Percentiles rank a stretch among this genome's conserved stretches.
These are phyloP conservation scores for Iberis pinnata DNA, from an alignment of 345 rosid species.

Conservation along the genomic window DNA sequence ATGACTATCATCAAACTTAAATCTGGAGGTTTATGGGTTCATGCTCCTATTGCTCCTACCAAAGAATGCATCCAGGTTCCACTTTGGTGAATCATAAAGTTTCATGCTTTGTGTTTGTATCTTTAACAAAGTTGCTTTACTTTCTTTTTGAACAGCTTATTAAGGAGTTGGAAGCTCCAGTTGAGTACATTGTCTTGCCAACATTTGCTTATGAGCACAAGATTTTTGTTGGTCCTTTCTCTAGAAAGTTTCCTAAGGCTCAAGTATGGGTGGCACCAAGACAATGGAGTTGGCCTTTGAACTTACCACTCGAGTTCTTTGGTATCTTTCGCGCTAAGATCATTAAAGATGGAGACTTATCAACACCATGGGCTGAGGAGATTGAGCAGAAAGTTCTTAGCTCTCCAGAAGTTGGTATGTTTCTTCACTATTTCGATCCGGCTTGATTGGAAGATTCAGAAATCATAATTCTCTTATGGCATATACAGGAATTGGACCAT, in stretches of 20 bases:
- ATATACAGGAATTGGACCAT: conserved; percentile 77
- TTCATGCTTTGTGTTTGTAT: conserved; percentile 5
- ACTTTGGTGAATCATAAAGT: conserved; percentile 2
- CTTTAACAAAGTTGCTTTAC: no score
- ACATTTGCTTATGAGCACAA: conserved; percentile 97
- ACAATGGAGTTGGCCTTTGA: conserved; percentile 99
- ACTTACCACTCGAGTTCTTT: conserved; percentile 83
- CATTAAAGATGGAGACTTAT: conserved; percentile 59
- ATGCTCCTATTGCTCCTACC: conserved; percentile 99
- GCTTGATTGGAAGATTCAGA: conserved; percentile 11
- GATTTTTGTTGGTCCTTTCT: conserved; percentile 90
- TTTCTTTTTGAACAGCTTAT: conserved; percentile 43
- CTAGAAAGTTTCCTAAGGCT: conserved; percentile 86
- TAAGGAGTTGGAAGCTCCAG: conserved; percentile 81
- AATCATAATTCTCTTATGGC: conserved; percentile 5
- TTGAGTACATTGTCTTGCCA: conserved; percentile 77
- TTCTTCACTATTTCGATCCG: background rate
- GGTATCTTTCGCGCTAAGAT: conserved; percentile 85
- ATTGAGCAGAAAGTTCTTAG: conserved; percentile 88
- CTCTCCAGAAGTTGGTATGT: conserved; percentile 90
- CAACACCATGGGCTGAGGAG: conserved; percentile 85
- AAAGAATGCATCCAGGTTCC: conserved; percentile 82
- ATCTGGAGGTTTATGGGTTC: conserved; percentile 98
- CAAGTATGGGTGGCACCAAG: conserved; percentile 96
- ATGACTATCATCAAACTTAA: conserved; percentile 95